Conservation (phyloP, 208 protist species). For the Kentomonas sorsogonicus region DNA sequence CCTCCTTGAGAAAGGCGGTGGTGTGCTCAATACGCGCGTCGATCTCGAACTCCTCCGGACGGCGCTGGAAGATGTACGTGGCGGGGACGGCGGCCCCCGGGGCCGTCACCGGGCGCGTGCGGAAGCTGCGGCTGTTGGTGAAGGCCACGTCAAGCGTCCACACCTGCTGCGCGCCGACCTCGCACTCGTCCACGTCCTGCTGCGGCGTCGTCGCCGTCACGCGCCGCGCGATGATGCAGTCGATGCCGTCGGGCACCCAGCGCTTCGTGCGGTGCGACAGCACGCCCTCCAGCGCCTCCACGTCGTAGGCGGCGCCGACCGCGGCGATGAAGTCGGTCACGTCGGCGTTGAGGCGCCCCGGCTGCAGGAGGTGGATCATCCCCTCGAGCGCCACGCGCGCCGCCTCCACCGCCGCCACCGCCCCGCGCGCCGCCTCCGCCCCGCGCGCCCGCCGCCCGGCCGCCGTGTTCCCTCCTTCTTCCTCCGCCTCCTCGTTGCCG, state of each 20-base stretch:
- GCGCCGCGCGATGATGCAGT: conserved; percentile 92
- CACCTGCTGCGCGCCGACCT: conserved; percentile 63
- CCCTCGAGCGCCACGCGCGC: conserved; percentile 91
- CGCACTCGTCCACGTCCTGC: conserved; percentile 89
- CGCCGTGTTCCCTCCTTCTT: no score
- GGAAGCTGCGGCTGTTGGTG: conserved; percentile 54
- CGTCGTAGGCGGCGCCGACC: conserved; percentile 86
- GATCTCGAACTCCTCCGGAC: conserved; percentile 42
- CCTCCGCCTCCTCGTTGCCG: no score
- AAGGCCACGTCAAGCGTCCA: conserved; percentile 89
- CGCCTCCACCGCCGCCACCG: conserved; percentile 46
- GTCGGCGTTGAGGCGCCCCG: conserved; percentile 79
- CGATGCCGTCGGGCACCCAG: conserved; percentile 96
- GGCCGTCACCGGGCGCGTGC: conserved; percentile 34
- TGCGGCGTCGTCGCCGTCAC: conserved; percentile 61
- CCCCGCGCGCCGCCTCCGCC: neutral
- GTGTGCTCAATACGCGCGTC: conserved; percentile 61
- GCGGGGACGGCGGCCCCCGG: conserved; percentile 18
- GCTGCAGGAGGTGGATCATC: conserved; percentile 71
- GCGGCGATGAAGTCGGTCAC: conserved; percentile 92
- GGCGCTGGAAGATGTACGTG: conserved; percentile 53
- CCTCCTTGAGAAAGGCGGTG: conserved; percentile 47
- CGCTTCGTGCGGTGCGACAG: conserved; percentile 96
- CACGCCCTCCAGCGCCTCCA: conserved; percentile 94
- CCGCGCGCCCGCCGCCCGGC: no score